Base-by-base conservation (phyloP, 2,329 filamentous ascomycete species). In the Ophiocordyceps robertsii region DNA sequence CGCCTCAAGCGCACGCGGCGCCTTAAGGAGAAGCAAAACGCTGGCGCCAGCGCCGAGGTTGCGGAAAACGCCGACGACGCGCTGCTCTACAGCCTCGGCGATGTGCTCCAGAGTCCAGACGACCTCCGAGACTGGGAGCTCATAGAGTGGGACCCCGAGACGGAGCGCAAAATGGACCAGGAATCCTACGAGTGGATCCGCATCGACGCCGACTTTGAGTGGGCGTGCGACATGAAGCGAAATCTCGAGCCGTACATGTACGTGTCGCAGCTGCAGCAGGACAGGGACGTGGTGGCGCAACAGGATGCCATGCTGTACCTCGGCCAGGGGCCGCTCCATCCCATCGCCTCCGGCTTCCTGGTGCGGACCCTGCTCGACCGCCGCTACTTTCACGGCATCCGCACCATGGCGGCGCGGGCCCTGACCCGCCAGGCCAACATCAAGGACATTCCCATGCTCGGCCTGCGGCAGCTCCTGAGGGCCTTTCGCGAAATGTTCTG, bases 111-210 rank as follows among this genome's bases (percentile, higher is more conserved):
- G 53, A 78, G 75, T 5, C 77, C 83, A 9, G 82, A 93, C 47
- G 92, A 98, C 43, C 76, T 86, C 38, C 69, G 76, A 40, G 78
- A 86, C 36, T 98, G 92, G 90, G 79, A 75, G 41, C 70, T 98
- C 6, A 76, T 79, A 6, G 90, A 96, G 49, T 98, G 90, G 89
- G 82, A 84, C 39, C 76, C 83, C 46, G 86, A 93, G 43, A 86
- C 90, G 14, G 89, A 96, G 61, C 75, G 82, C 31, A 80, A 80
- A 54, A 96, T 98, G 89, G 87, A 92, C 44, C 80, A 88, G 49
- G 92, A 98, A 58, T 94, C 87, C 0, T 98, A 95, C 55, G 92
- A 98, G 59, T 98, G 93, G 92, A 94, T 98, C 52, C 82, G 92
- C 17, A 84, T 96, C 65, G 92, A 98, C 60, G 89, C 90, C 14